These are phyloP conservation scores for Hsuehochloa calcarea DNA, from an alignment of 176 grass and related monocot species.

Conservation along the genomic window DNA sequence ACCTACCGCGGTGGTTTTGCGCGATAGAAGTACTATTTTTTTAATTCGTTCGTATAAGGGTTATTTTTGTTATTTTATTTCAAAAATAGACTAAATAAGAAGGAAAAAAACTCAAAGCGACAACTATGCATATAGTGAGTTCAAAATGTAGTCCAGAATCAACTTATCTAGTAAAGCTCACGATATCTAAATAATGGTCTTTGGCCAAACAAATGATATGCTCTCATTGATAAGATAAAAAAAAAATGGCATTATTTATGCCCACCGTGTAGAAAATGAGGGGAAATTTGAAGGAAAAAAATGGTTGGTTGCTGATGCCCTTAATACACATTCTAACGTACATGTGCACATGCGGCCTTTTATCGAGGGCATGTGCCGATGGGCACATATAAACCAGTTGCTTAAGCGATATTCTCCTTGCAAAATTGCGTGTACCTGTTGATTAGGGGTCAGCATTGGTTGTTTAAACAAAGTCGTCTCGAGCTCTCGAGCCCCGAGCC, in stretches of 20 bases:
- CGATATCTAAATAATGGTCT: neutral
- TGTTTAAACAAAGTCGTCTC: neutral
- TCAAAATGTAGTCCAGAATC: neutral
- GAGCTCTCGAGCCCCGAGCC: constrained; percentile 25
- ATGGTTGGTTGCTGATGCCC: neutral
- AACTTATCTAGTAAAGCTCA: neutral
- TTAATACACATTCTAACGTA: neutral
- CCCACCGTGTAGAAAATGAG: neutral
- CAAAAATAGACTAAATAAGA: no score
- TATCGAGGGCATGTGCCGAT: neutral
- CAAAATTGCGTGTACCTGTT: neutral
- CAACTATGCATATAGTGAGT: neutral
- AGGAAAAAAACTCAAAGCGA: no score
- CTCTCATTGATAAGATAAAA: neutral
- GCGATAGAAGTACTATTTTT: no score
- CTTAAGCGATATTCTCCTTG: neutral
- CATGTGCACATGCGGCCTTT: neutral
- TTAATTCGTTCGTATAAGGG: no score
- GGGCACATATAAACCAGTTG: neutral
- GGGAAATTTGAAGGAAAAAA: neutral
- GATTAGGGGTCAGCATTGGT: neutral
- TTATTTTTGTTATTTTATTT: no score
- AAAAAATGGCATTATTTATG: neutral
- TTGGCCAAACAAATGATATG: neutral
- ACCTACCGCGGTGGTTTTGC: no score